A percentile compares a stretch with the other conserved stretches of the same genome.
Conservation (phyloP, 495 filamentous ascomycete species). For the Penicillium paradoxum region DNA sequence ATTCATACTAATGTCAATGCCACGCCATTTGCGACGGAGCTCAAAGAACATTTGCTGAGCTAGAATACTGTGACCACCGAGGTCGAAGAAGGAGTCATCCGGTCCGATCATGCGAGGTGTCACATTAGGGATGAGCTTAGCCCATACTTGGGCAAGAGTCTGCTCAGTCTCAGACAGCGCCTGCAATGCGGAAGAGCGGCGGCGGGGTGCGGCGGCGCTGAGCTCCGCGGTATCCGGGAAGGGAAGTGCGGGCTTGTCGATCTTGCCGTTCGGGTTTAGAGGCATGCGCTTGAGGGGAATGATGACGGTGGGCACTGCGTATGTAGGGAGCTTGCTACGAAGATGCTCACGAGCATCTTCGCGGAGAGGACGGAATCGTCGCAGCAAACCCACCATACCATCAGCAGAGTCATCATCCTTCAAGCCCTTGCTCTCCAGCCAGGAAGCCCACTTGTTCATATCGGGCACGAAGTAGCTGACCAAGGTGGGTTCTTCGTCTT, state of each 20-base stretch:
- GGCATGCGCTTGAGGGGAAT: conserved; percentile 78
- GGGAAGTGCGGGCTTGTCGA: conserved; percentile 84
- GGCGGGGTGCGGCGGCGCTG: conserved; percentile 33
- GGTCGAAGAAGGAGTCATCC: conserved; percentile 76
- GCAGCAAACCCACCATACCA: conserved; percentile 56
- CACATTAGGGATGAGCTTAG: conserved; percentile 47
- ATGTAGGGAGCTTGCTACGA: conserved; percentile 67
- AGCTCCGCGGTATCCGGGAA: conserved; percentile 76
- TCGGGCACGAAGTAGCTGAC: conserved; percentile 92
- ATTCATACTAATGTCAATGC: conserved; percentile 67
- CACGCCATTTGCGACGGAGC: conserved; percentile 57
- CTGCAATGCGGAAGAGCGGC: conserved; percentile 34
- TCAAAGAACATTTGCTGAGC: conserved; percentile 81
- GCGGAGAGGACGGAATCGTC: conserved; percentile 61
- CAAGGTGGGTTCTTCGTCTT: conserved; percentile 82
- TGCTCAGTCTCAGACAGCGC: conserved; percentile 61
- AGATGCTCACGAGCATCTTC: conserved; percentile 72
- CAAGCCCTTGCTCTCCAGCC: conserved; percentile 54
- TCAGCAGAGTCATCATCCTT: conserved; percentile 46
- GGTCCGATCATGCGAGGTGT: conserved; percentile 54
- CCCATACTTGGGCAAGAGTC: conserved; percentile 65
- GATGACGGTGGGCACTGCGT: conserved; percentile 77
- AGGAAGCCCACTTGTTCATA: conserved; percentile 62
- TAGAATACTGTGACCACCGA: conserved; percentile 82
- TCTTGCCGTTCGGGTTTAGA: conserved; percentile 91